A percentile compares a stretch with the other conserved stretches of the same genome.
Conservation (phyloP, 805 yeast genomes). For the Nakazawaea sp. region DNA sequence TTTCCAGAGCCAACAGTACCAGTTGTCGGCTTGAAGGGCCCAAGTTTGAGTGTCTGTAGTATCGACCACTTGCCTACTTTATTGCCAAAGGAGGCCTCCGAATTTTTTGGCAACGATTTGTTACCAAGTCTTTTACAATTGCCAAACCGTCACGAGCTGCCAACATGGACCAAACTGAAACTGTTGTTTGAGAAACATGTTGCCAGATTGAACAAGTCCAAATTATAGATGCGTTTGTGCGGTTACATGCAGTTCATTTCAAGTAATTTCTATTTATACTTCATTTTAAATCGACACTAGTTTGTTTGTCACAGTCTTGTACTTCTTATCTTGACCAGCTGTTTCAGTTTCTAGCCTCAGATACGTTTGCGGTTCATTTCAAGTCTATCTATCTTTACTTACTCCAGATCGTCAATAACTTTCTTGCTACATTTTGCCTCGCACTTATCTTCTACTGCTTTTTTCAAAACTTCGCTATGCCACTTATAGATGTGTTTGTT, state of each 20-base stretch:
- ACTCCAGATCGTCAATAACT: not conserved
- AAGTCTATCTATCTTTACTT: too few relatives aligned
- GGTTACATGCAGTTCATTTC: too few relatives aligned
- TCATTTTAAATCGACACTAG: not conserved
- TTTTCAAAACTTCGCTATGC: not conserved
- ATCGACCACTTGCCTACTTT: slow-evolving; percentile 95
- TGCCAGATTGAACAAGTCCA: slow-evolving; percentile 51
- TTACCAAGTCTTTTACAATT: slow-evolving; percentile 84
- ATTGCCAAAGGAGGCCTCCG: slow-evolving; percentile 96
- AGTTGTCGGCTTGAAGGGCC: slow-evolving; percentile 75
- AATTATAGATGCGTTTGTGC: slow-evolving; percentile 23
- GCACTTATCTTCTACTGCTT: not conserved
- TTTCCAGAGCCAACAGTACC: slow-evolving; percentile 86
- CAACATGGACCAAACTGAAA: slow-evolving; percentile 91
- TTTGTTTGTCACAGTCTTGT: not conserved
- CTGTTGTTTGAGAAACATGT: slow-evolving; percentile 79
- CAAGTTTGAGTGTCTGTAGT: slow-evolving; percentile 84
- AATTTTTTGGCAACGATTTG: slow-evolving; percentile 79
- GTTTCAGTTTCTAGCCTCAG: too few relatives aligned
- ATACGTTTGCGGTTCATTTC: too few relatives aligned
- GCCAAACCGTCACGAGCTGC: slow-evolving; percentile 74
- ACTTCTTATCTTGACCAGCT: not conserved
- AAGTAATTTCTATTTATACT: too few relatives aligned
- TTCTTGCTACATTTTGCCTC: not conserved
- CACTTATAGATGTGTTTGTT: not conserved